These are phyloP conservation scores for Ceratocystis alfenasii DNA, from an alignment of 2,329 filamentous ascomycete species.

Conservation along the genomic window DNA sequence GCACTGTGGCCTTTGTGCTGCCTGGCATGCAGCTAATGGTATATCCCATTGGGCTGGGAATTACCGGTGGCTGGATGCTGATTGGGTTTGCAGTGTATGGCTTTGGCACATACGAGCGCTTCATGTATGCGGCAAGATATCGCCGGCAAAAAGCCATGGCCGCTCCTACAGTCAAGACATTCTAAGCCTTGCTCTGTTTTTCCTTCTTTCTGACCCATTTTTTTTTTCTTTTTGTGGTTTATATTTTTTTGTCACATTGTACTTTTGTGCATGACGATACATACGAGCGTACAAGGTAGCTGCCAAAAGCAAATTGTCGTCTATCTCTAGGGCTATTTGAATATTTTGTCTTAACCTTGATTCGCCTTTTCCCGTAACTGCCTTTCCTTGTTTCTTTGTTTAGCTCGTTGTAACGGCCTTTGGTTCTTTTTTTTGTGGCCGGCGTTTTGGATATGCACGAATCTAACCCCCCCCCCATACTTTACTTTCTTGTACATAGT, in stretches of 20 bases:
- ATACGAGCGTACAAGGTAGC: neutral
- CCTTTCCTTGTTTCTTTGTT: neutral
- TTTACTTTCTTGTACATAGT: conserved; percentile 2
- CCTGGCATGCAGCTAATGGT: conserved; percentile 57
- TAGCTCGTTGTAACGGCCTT: neutral
- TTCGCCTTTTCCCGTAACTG: neutral
- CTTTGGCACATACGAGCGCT: conserved; percentile 53
- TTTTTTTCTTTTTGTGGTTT: conserved; percentile 1
- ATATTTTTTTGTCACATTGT: neutral
- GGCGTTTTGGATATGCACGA: conserved; percentile 12
- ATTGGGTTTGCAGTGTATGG: conserved; percentile 47
- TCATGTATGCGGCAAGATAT: conserved; percentile 54
- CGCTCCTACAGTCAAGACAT: conserved; percentile 17
- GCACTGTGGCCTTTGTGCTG: conserved; percentile 52
- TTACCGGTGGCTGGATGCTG: conserved; percentile 51
- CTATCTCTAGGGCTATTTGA: neutral
- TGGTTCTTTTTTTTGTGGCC: neutral
- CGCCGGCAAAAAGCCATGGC: conserved; percentile 16
- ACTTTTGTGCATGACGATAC: neutral
- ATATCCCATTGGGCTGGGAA: conserved; percentile 56
- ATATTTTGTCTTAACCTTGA: neutral
- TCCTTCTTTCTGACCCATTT: neutral
- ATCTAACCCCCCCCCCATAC: neutral
- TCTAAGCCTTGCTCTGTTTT: conserved; percentile 9
- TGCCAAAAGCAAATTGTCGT: neutral